Evolutionary conservation across 2,329 filamentous ascomycete species (phyloP).

Genomic region (Thelonectria blattea): DNA sequence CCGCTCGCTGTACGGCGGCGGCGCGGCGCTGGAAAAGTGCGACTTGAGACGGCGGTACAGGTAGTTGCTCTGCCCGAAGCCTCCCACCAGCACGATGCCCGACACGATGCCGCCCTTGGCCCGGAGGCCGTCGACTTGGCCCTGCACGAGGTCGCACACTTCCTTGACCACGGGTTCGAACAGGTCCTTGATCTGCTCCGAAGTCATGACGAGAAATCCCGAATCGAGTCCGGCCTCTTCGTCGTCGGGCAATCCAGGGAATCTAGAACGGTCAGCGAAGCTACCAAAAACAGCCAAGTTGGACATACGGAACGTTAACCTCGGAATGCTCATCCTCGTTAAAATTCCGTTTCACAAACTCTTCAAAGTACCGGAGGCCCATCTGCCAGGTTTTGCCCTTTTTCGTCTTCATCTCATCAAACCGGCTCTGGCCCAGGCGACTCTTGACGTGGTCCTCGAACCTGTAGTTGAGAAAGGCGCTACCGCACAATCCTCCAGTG

Average conservation of each 20-base stretch:
- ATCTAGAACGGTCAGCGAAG: conserved; percentile 47
- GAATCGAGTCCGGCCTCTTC: conserved; percentile 76
- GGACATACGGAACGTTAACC: conserved; percentile 73
- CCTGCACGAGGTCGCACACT: conserved; percentile 71
- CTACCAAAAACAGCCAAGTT: not conserved
- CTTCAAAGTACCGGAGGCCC: conserved; percentile 80
- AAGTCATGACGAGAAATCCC: conserved; percentile 76
- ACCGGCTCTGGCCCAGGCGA: conserved; percentile 69
- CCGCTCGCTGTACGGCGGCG: conserved; percentile 70
- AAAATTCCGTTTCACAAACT: conserved; percentile 85
- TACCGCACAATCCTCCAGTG: conserved; percentile 78
- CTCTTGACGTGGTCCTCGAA: conserved; percentile 78
- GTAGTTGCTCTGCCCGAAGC: conserved; percentile 81
- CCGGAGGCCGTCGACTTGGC: conserved; percentile 69
- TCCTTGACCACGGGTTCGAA: conserved; percentile 78
- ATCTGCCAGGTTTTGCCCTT: conserved; percentile 82
- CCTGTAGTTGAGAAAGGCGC: conserved; percentile 79
- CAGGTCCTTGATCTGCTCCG: conserved; percentile 72
- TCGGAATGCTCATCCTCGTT: conserved; percentile 79
- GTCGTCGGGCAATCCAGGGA: conserved; percentile 78
- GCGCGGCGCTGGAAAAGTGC: conserved; percentile 67
- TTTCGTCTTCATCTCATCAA: conserved; percentile 77
- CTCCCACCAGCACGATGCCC: conserved; percentile 82
- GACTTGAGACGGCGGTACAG: conserved; percentile 73
- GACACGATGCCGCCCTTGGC: conserved; percentile 67